These are phyloP conservation scores for Uncinocarpus reesii DNA, from an alignment of 2,329 filamentous ascomycete species.

Conservation along the genomic window DNA sequence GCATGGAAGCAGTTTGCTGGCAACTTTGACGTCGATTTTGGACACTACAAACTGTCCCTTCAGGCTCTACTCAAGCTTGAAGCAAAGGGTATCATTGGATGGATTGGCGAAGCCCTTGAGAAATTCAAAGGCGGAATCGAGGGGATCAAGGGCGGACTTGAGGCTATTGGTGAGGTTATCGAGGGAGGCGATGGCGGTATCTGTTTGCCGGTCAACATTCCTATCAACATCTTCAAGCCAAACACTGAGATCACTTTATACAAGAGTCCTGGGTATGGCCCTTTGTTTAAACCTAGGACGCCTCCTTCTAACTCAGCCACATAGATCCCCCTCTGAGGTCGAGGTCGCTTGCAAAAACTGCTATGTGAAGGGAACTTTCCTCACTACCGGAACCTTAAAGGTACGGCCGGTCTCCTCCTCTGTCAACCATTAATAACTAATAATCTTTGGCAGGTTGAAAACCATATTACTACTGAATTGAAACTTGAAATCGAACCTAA, in stretches of 20 bases:
- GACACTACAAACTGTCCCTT: constrained; percentile 13
- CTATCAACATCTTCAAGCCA: constrained; percentile 17
- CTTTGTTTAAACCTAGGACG: too few relatives aligned
- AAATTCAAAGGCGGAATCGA: constrained; percentile 13
- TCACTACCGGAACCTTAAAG: constrained; percentile 20
- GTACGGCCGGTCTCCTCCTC: constrained; percentile 14
- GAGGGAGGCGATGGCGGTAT: constrained; percentile 15
- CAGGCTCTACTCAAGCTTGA: constrained; percentile 1
- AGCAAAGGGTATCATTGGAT: constrained; percentile 6
- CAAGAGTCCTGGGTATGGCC: constrained; percentile 15
- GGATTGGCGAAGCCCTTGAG: constrained; percentile 14
- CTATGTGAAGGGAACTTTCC: constrained; percentile 21
- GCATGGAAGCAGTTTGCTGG: constrained; percentile 21
- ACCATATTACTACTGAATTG: constrained; percentile 16
- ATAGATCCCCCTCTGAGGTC: constrained; percentile 14
- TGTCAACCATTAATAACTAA: background rate
- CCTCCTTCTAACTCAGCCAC: too few relatives aligned
- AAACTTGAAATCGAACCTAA: constrained; percentile 18
- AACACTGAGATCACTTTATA: constrained; percentile 19
- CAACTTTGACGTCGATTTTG: constrained; percentile 22
- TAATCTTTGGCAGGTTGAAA: constrained; percentile 14
- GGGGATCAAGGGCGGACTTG: constrained; percentile 11
- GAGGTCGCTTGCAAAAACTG: constrained; percentile 22
- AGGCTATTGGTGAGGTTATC: constrained; percentile 9
- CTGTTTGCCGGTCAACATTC: constrained; percentile 18